A percentile compares a stretch with the other conserved stretches of the same genome.
Conservation (phyloP, 2,329 filamentous ascomycete genomes). For the Fusarium sublunatum region DNA sequence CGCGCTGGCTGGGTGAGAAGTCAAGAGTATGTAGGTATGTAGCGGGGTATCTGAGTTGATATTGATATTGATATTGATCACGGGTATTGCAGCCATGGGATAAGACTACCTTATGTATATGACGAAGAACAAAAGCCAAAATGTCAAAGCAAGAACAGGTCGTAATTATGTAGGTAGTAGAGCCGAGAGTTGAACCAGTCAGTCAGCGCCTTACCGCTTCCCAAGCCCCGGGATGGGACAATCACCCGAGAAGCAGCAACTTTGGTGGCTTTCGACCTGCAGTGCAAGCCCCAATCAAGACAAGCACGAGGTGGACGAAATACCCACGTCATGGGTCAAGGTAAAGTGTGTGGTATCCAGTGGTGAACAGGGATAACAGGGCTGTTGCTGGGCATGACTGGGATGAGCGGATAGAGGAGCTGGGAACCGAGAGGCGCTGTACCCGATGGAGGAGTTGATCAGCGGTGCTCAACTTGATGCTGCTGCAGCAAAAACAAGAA, state of each 20-base stretch:
- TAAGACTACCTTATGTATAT: constrained; percentile 19
- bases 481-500: constrained; percentile 29
- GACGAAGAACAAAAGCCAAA: constrained; percentile 31
- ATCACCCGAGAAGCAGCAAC: constrained; percentile 18
- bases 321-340: constrained; percentile 45
- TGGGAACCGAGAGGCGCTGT: constrained; percentile 11
- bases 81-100: constrained; percentile 28
- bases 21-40: constrained; percentile 6
- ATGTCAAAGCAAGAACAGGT: constrained; percentile 22
- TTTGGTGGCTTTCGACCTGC: constrained; percentile 41
- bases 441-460: constrained; percentile 16
- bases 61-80: constrained; percentile 17
- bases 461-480: constrained; percentile 17
- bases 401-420: constrained; percentile 1
- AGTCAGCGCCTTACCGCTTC: constrained; percentile 45
- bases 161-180: constrained; percentile 30
- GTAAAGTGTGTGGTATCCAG: too few species aligned
- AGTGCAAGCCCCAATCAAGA: constrained; percentile 41
- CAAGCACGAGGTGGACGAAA: constrained; percentile 35
- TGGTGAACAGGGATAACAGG: constrained; percentile 29
- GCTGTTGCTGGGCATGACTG: constrained; percentile 7
- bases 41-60: constrained; percentile 19
- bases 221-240: constrained; percentile 21
- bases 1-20: constrained; percentile 3
- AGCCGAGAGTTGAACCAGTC: constrained; percentile 30